Evolutionary conservation across 441 rosid species (phyloP).

Genomic region (Euphorbia schlechtendalii): DNA sequence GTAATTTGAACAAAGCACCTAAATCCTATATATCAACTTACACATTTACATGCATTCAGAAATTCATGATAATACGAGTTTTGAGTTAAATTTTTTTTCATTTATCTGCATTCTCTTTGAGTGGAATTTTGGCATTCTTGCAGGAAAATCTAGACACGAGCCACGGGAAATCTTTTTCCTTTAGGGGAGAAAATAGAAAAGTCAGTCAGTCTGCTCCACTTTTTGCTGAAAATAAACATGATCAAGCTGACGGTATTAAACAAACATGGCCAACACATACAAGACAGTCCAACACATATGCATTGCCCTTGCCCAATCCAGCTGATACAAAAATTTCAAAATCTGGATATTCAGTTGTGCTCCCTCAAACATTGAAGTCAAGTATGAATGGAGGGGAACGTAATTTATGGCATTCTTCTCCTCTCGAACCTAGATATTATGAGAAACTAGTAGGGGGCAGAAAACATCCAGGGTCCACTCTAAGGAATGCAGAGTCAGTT

Average conservation of each 20-base stretch:
- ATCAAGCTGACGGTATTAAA: slow-evolving; percentile 24
- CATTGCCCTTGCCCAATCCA: slow-evolving; percentile 88
- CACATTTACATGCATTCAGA: neutral
- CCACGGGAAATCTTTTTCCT: slow-evolving; percentile 36
- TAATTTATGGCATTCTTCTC: slow-evolving; percentile 67
- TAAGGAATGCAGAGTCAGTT: slow-evolving; percentile 28
- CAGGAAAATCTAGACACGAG: slow-evolving; percentile 45
- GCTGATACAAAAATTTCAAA: slow-evolving; percentile 46
- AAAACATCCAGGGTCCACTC: slow-evolving; percentile 34
- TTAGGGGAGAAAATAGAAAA: slow-evolving; percentile 34
- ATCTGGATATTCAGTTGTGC: slow-evolving; percentile 33
- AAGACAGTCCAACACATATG: slow-evolving; percentile 49
- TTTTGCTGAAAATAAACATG: slow-evolving; percentile 49
- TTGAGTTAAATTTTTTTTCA: neutral
- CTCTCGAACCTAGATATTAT: slow-evolving; percentile 51
- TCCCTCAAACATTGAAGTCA: slow-evolving; percentile 35
- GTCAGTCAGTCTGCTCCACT: slow-evolving; percentile 83
- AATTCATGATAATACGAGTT: neutral
- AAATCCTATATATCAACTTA: no score
- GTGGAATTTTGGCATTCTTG: slow-evolving; percentile 19
- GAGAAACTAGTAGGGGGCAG: slow-evolving; percentile 32
- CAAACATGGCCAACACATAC: slow-evolving; percentile 34
- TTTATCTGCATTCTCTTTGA: neutral
- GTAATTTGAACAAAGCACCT: no score
- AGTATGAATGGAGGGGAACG: slow-evolving; percentile 33